These are phyloP conservation scores for Cladosporium sp. DNA, from an alignment of 2,329 filamentous ascomycete species.

Conservation along the genomic window DNA sequence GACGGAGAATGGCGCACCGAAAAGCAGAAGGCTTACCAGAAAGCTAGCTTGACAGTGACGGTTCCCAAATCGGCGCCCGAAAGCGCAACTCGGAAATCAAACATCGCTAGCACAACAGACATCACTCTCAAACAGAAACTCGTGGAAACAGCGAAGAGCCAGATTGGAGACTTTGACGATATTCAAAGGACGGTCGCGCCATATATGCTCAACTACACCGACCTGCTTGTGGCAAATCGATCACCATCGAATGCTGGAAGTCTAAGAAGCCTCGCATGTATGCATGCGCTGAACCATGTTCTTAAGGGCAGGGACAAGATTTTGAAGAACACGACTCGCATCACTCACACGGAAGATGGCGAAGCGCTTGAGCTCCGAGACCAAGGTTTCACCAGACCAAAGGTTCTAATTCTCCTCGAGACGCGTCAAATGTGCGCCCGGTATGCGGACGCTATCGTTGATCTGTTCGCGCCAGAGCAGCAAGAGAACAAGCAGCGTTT, in stretches of 20 bases:
- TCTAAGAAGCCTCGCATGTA: constrained; percentile 65
- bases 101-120: constrained; percentile 21
- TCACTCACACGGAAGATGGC: constrained; percentile 59
- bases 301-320: constrained; percentile 89
- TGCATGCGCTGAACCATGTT: constrained; percentile 87
- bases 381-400: constrained; percentile 91
- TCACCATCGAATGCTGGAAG: constrained; percentile 61
- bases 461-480: constrained; percentile 74
- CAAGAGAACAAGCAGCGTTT: constrained; percentile 95
- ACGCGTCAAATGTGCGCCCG: constrained; percentile 80
- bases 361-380: constrained; percentile 70
- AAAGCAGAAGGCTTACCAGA: constrained; percentile 15
- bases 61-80: constrained; percentile 13
- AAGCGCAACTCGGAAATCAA: constrained; percentile 11
- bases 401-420: constrained; percentile 83
- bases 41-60: constrained; percentile 17
- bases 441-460: constrained; percentile 69
- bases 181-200: constrained; percentile 62
- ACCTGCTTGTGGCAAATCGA: constrained; percentile 70
- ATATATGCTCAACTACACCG: constrained; percentile 73
- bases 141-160: constrained; percentile 46
- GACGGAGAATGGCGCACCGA: constrained; percentile 43
- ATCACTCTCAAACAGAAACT: constrained; percentile 68
- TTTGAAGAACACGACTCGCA: constrained; percentile 81
- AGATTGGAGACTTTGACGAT: constrained; percentile 52